Evolutionary conservation across 2,329 filamentous ascomycete species (phyloP).

Genomic region (Venturia effusa): DNA sequence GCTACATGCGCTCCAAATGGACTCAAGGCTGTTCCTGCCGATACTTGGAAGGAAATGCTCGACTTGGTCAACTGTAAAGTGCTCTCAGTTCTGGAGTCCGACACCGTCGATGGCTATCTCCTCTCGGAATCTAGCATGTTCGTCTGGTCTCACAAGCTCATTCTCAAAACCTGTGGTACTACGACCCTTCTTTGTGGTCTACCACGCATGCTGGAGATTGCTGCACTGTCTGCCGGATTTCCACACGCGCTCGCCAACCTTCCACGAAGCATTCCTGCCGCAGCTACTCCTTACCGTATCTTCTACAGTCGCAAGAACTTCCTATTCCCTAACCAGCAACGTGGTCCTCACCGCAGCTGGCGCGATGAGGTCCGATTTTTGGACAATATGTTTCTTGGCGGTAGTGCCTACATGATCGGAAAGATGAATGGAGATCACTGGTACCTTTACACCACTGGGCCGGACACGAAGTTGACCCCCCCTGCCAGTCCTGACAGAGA

Average conservation of each 20-base stretch:
- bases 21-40: conserved; percentile 72
- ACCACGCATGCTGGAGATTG: conserved; percentile 85
- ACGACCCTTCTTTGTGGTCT: conserved; percentile 86
- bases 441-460: conserved; percentile 95
- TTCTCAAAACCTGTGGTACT: conserved; percentile 95
- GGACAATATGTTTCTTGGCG: conserved; percentile 81
- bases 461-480: conserved; percentile 67
- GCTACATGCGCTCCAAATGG: conserved; percentile 60
- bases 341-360: conserved; percentile 93
- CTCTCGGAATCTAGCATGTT: conserved; percentile 99
- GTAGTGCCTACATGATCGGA: conserved; percentile 98
- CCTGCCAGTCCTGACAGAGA: conserved; percentile 59
- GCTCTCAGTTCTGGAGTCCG: conserved; percentile 83
- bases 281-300: conserved; percentile 84
- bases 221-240: conserved; percentile 79
- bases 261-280: conserved; percentile 55
- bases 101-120: conserved; percentile 90
- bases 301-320: conserved; percentile 99
- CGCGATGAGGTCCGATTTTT: conserved; percentile 88
- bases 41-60: conserved; percentile 92
- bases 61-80: conserved; percentile 99
- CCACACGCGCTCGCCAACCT: conserved; percentile 62
- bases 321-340: conserved; percentile 87
- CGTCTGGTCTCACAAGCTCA: conserved; percentile 98
- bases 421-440: conserved; percentile 99